A percentile compares a stretch with the other conserved stretches of the same genome.
These are phyloP conservation scores for Mercurialis annua DNA, from an alignment of 345 rosid genomes.

Conservation along the genomic window DNA sequence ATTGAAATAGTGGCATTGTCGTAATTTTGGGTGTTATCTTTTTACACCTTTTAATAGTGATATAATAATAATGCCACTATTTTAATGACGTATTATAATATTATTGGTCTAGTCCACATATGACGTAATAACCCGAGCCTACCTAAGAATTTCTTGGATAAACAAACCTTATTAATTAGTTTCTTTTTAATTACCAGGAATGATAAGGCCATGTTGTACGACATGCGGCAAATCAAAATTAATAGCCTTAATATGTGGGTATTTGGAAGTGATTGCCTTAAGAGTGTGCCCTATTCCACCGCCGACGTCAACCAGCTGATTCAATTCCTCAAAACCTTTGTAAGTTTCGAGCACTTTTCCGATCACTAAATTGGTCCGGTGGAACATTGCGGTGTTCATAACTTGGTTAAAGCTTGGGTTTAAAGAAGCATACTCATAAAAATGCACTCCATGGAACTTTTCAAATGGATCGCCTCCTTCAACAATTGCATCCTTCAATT, in stretches of 20 bases:
- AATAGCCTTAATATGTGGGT: slow-evolving; percentile 13
- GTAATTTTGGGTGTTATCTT: too few relatives aligned
- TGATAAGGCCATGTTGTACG: background rate
- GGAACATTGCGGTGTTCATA: slow-evolving; percentile 7
- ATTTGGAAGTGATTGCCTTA: background rate
- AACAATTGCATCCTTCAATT: slow-evolving; percentile 5
- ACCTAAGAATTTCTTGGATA: background rate
- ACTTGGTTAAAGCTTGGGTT: slow-evolving; percentile 1
- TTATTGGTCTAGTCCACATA: too few relatives aligned
- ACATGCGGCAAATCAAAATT: slow-evolving; percentile 17
- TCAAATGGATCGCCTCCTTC: slow-evolving; percentile 11
- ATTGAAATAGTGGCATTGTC: too few relatives aligned
- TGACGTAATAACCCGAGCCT: too few relatives aligned
- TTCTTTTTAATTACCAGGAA: background rate
- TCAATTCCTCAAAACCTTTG: slow-evolving; percentile 3
- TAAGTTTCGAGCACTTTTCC: background rate
- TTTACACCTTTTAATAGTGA: too few relatives aligned
- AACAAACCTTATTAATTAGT: too few relatives aligned
- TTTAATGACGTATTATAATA: too few relatives aligned
- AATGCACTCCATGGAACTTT: background rate
- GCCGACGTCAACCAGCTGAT: slow-evolving; percentile 12
- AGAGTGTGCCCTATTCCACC: slow-evolving; percentile 7
- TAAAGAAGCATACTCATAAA: background rate
- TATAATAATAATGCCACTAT: too few relatives aligned
- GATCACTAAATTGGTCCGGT: slow-evolving; percentile 1